These are phyloP conservation scores for Bondarzewia mesenterica DNA, from an alignment of 1,284 basidiomycete species.

Conservation along the genomic window DNA sequence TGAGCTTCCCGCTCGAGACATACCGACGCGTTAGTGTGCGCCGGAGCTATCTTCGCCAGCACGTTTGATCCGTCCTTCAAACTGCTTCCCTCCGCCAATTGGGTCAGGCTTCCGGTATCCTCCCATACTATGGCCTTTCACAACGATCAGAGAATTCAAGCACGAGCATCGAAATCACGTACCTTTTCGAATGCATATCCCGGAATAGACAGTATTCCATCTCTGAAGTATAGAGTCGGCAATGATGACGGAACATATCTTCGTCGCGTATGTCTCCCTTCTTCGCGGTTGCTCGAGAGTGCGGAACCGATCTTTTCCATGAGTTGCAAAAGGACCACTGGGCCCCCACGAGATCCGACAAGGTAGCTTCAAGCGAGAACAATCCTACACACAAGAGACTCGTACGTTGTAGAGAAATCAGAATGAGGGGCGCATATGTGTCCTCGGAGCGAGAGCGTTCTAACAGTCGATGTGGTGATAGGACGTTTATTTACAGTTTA, in stretches of 20 bases:
- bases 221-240: slow-evolving; percentile 32
- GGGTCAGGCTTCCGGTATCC: slow-evolving; percentile 63
- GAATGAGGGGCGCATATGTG: too few species aligned
- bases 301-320: too few species aligned
- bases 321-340: too few species aligned
- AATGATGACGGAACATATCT: slow-evolving; percentile 29
- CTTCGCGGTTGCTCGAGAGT: too few species aligned
- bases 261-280: slow-evolving; percentile 17
- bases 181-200: slow-evolving; percentile 67
- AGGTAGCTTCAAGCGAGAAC: too few species aligned
- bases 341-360: too few species aligned
- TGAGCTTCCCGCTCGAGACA: slow-evolving; percentile 64
- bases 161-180: slow-evolving; percentile 10
- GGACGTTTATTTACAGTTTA: too few species aligned
- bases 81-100: slow-evolving; percentile 57
- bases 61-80: slow-evolving; percentile 61
- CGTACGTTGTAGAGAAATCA: too few species aligned
- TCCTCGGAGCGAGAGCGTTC: too few species aligned
- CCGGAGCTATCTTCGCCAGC: slow-evolving; percentile 62
- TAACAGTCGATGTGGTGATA: too few species aligned
- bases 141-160: background rate
- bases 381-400: too few species aligned
- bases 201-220: slow-evolving; percentile 52
- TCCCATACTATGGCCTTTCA: slow-evolving; percentile 52
- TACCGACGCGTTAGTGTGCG: slow-evolving; percentile 62